Conservation (phyloP, 225 moss, liverwort and hornwort genomes). For the Straminergon stramineum region DNA sequence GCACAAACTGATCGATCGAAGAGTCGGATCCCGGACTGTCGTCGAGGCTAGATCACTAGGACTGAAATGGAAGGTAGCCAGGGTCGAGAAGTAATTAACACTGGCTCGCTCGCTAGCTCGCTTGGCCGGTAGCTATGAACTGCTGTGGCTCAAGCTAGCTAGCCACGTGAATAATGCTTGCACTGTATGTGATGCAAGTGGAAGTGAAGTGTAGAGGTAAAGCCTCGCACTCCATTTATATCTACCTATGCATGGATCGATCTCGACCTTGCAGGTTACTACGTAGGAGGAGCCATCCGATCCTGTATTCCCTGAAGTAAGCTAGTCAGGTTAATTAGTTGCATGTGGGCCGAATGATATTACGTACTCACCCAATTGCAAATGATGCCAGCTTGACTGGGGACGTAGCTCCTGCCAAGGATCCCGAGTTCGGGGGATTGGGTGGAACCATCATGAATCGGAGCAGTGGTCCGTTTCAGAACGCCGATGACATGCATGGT, state of each 20-base stretch:
- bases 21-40: neutral
- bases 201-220: neutral
- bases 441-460: neutral
- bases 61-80: neutral
- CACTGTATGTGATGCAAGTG: neutral
- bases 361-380: neutral
- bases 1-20: neutral
- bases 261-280: neutral
- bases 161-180: neutral
- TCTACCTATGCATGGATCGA: neutral
- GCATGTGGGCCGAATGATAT: neutral
- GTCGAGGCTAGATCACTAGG: neutral
- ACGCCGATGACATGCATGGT: neutral
- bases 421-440: neutral
- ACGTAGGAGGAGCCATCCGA: neutral
- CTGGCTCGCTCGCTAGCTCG: too few species aligned
- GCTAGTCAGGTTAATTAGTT: neutral
- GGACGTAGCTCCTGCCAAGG: neutral
- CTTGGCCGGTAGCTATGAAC: neutral
- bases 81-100: neutral
- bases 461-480: neutral
- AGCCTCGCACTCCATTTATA: neutral
- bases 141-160: too few species aligned
- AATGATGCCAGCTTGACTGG: too few species aligned
- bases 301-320: neutral